A percentile compares a stretch with the other conserved stretches of the same genome.
Evolutionary conservation across 257 asterid species (phyloP).

Genomic region (Penstemon newberryi): DNA sequence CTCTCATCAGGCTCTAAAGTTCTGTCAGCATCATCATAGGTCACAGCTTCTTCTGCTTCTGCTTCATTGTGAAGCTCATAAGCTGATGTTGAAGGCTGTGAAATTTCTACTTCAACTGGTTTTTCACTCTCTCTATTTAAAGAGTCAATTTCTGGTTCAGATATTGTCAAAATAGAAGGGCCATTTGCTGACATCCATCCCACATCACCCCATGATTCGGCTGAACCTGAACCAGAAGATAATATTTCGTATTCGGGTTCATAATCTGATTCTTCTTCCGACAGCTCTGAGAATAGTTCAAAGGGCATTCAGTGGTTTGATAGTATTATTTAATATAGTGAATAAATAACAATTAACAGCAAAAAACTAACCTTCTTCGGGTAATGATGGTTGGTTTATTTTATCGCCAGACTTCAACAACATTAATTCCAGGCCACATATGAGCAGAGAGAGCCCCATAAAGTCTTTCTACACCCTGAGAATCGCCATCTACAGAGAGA

Average conservation of each 20-base stretch:
- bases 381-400: constrained; percentile 71
- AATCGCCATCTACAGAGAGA: constrained; percentile 71
- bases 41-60: constrained; percentile 35
- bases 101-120: constrained; percentile 34
- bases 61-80: constrained; percentile 37
- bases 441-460: constrained; percentile 89
- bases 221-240: constrained; percentile 79
- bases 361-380: constrained; percentile 63
- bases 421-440: constrained; percentile 94
- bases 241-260: constrained; percentile 76
- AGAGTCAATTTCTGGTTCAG: constrained; percentile 32
- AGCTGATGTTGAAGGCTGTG: constrained; percentile 47
- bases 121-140: constrained; percentile 32
- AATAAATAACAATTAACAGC: background rate
- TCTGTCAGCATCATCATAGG: constrained; percentile 31
- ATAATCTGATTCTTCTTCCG: constrained; percentile 76
- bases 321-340: background rate
- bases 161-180: constrained; percentile 32
- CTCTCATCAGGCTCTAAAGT: constrained; percentile 47
- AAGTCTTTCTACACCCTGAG: constrained; percentile 89
- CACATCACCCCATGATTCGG: constrained; percentile 73
- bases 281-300: constrained; percentile 49
- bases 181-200: constrained; percentile 68
- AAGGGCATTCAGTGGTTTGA: constrained; percentile 14
- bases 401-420: constrained; percentile 83